These are phyloP conservation scores for Begonia peltatifolia DNA, from an alignment of 306 rosid genomes.

Conservation along the genomic window DNA sequence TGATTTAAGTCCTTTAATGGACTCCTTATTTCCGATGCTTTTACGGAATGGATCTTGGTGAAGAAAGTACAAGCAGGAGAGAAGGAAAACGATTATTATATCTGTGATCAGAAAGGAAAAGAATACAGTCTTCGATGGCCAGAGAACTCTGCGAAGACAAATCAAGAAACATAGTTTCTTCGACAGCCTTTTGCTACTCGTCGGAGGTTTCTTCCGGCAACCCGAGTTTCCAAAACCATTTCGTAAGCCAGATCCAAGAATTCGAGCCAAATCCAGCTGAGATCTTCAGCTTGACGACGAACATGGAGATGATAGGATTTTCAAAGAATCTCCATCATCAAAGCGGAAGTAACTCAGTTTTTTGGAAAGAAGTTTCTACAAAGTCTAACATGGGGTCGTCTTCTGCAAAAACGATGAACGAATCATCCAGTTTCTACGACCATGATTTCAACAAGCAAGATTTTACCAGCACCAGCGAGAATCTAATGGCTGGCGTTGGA, in stretches of 20 bases:
- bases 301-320: constrained; percentile 65
- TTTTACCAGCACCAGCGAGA: background rate
- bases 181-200: constrained; percentile 34
- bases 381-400: constrained; percentile 11
- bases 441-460: background rate
- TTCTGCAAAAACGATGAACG: constrained; percentile 23
- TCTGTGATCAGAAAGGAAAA: background rate
- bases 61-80: no score
- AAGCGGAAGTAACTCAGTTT: background rate
- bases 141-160: constrained; percentile 40
- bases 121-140: constrained; percentile 23
- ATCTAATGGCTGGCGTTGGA: background rate
- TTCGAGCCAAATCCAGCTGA: constrained; percentile 44
- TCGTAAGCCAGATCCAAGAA: constrained; percentile 47
- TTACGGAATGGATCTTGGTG: no score
- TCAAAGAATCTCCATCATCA: constrained; percentile 26
- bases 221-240: constrained; percentile 22
- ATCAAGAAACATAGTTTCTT: constrained; percentile 27
- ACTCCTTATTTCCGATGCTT: no score
- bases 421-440: background rate
- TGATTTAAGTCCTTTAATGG: no score
- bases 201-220: constrained; percentile 21
- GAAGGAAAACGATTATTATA: background rate
- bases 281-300: constrained; percentile 61
- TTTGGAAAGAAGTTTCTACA: background rate